Evolutionary conservation across 2,329 filamentous ascomycete species (phyloP), one percentile per base, ranked within the genome.

Genomic region (Gnomoniopsis smithogilvyi): DNA sequence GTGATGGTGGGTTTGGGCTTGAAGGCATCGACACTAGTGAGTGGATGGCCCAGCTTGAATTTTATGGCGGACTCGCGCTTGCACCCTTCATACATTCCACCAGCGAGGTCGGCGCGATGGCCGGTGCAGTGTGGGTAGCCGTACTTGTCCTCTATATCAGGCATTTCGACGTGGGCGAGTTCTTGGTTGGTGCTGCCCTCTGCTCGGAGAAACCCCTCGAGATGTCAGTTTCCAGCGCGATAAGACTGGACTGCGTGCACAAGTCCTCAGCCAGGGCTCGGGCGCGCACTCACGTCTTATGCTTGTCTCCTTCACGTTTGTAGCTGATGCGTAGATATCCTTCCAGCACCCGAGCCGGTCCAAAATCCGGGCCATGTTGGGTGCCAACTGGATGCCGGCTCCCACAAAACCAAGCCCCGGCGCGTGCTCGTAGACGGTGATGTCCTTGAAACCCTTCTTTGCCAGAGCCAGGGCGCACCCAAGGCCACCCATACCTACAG

Each of bases 331-430:
- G 63, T 84, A 84, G 62, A 95, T 91, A 17, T 80, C 78, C 19
- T 80, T 74, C 90, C 90, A 94, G 60, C 89, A 88, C 11, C 87
- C 90, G 43, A 93, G 75, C 15, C 80, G 77, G 68, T 91, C 87
- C 14, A 95, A 79, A 10, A 95, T 89, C 2, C 89, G 83, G 3
- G 87, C 86, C 81, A 94, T 89, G 65, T 95, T 96, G 0, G 91
- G 91, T 0, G 91, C 89, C 59, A 94, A 79, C 70, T 96, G 91
- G 64, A 95, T 94, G 6, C 91, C 91, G 1, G 91, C 91, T 24
- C 91, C 91, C 1, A 94, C 90, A 66, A 94, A 94, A 6, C 90
- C 90, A 3, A 94, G 80, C 64, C 85, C 83, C 4, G 87, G 83
- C 0, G 90, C 90, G 38, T 80, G 83, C 70, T 94, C 91, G 70